These are phyloP conservation scores for Neonectria neomacrospora DNA, from an alignment of 2,329 filamentous ascomycete species.

Conservation along the genomic window DNA sequence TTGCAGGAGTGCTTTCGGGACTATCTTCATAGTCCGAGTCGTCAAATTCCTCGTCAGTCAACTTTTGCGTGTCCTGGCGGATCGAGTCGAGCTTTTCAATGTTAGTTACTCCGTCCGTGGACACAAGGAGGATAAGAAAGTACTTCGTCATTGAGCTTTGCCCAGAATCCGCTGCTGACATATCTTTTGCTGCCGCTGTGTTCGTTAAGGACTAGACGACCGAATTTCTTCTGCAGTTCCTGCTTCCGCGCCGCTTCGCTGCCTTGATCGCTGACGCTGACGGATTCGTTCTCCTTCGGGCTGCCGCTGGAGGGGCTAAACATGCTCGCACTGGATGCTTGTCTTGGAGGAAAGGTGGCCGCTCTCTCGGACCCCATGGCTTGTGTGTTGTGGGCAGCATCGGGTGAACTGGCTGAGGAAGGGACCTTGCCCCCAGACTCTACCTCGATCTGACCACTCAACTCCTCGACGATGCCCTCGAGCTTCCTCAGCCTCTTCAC, in stretches of 20 bases:
- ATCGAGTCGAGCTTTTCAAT: conserved; percentile 52
- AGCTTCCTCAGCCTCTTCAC: conserved; percentile 77
- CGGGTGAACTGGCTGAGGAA: conserved; percentile 47
- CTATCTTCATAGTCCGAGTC: conserved; percentile 72
- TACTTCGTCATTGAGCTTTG: conserved; percentile 79
- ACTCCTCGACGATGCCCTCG: conserved; percentile 79
- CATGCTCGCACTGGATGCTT: conserved; percentile 29
- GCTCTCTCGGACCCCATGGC: conserved; percentile 28
- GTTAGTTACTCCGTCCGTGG: conserved; percentile 18
- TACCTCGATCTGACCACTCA: conserved; percentile 72
- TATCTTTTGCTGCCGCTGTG: conserved; percentile 75
- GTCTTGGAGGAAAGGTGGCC: conserved; percentile 28
- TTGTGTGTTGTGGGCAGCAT: conserved; percentile 37
- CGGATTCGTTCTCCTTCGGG: conserved; percentile 42
- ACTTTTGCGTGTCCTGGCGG: conserved; percentile 60
- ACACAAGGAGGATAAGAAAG: background rate
- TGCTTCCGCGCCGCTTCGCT: conserved; percentile 46
- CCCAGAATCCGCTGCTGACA: conserved; percentile 82
- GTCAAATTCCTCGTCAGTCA: conserved; percentile 58
- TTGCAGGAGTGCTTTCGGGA: conserved; percentile 55
- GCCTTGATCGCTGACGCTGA: conserved; percentile 43
- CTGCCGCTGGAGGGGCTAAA: conserved; percentile 24
- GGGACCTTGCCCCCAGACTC: conserved; percentile 53
- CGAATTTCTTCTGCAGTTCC: conserved; percentile 63
- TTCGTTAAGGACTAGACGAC: conserved; percentile 76